Evolutionary conservation across 192 early-diverging fungal genomes (phyloP), one percentile per base, ranked within the genome.

Genomic region (Glomus cerebriforme): DNA sequence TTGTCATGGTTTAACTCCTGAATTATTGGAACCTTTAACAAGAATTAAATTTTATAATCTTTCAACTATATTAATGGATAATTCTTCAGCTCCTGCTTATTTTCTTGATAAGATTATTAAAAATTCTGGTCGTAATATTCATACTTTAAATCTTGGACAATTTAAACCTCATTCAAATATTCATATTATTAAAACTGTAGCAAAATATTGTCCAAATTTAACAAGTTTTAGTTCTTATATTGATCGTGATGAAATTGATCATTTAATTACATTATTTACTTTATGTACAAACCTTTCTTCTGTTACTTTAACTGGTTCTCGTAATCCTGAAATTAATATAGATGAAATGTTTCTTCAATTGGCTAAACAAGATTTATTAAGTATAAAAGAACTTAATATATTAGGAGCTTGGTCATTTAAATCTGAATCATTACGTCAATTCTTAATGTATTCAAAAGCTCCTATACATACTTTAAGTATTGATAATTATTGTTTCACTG

Each of bases 181-280:
- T 3, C 32, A 60, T 1, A 7, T 75, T 19, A 75, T 75, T 34
- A 6, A 60, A 75, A 60, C 26, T 3, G 58, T 75, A 15, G 58
- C 73, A 22, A 37, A 17, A 19, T 24, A 75, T 75, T 75, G 73
- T 39, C 27, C 73, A 75, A 59, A 75, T 35, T 34, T 75, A 29
- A 12, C 3, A 34, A 26, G 10, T 24, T 75, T 75, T 1, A 37
- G 32, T n/a, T 26, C 49, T 26, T 75, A 60, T 24, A 26, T 75
- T 22, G 32, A 58, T 24, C 1, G 10, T 7, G 47, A 35, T 19
- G 73, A 75, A 5, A 34, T 60, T 7, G 2, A 26, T 35, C 32
- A 58, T 49, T 58, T 75, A 1, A 19, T 24, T 7, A 22, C 24
- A 4, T 35, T 75, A 17, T 75, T 75, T 31, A 35, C 43, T 0